These are phyloP conservation scores for Hypoxylon lienhwacheense DNA, from an alignment of 495 filamentous ascomycete genomes.

Conservation along the genomic window DNA sequence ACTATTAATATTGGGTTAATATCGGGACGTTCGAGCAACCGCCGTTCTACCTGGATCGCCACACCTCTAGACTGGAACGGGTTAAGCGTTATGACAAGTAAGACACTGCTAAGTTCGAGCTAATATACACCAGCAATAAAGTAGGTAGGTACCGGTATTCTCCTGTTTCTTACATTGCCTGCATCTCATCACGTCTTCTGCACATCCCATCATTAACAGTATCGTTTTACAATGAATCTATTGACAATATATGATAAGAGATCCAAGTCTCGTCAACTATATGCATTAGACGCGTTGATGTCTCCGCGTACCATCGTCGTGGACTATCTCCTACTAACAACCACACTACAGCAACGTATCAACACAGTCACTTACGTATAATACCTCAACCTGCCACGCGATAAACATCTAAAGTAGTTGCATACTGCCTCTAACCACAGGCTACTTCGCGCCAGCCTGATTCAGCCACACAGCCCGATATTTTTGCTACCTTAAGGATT, in stretches of 20 bases:
- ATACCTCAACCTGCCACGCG: slow-evolving; percentile 18
- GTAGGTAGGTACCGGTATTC: too few species aligned
- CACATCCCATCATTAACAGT: neutral
- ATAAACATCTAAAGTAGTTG: neutral
- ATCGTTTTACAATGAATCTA: neutral
- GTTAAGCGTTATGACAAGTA: too few species aligned
- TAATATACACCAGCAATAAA: too few species aligned
- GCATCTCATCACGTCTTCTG: neutral
- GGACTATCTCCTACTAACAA: neutral
- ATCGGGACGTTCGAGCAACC: too few species aligned
- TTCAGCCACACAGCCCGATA: slow-evolving; percentile 2
- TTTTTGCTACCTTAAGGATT: neutral
- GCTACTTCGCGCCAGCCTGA: neutral
- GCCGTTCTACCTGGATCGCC: too few species aligned
- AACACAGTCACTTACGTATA: neutral
- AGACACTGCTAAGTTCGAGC: too few species aligned
- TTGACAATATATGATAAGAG: slow-evolving; percentile 5
- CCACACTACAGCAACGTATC: neutral
- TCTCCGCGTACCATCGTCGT: neutral
- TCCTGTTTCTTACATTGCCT: too few species aligned
- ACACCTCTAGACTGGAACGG: too few species aligned
- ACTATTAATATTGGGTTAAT: too few species aligned
- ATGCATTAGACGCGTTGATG: neutral
- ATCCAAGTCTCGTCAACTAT: slow-evolving; percentile 9
- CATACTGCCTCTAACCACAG: slow-evolving; percentile 1